These are phyloP conservation scores for Irpex sp. DNA, from an alignment of 1,284 basidiomycete species.

Conservation along the genomic window DNA sequence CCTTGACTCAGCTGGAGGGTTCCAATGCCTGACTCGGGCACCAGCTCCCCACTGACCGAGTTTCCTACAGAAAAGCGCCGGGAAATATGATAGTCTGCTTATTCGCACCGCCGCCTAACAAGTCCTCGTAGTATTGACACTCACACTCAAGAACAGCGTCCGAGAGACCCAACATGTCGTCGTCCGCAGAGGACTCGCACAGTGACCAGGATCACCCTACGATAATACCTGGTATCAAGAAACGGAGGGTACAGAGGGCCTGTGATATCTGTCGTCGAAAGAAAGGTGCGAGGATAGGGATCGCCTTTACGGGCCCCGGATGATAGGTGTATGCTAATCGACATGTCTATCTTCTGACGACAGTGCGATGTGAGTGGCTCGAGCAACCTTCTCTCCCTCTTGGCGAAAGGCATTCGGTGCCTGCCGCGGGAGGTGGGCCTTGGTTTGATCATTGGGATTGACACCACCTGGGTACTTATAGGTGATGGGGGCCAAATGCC, in stretches of 20 bases:
- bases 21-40: too few relatives aligned
- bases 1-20: too few relatives aligned
- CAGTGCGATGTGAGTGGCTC: constrained; percentile 53
- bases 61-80: too few relatives aligned
- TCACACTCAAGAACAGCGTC: neutral
- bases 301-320: neutral
- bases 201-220: neutral
- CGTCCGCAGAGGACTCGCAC: constrained; percentile 24
- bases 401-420: neutral
- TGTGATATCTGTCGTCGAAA: constrained; percentile 75
- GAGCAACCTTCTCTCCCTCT: neutral
- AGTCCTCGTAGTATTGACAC: neutral
- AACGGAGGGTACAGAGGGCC: constrained; percentile 67
- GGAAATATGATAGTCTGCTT: neutral
- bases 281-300: constrained; percentile 42
- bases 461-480: constrained; percentile 2
- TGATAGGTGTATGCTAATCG: neutral
- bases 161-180: constrained; percentile 32
- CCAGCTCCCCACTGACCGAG: too few relatives aligned
- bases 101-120: neutral
- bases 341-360: constrained; percentile 1
- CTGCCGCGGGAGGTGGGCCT: neutral
- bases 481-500: constrained; percentile 44
- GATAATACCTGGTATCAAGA: constrained; percentile 42
- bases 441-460: neutral